Base-by-base conservation (phyloP, 306 rosid species). In the Castanopsis chinensis region DNA sequence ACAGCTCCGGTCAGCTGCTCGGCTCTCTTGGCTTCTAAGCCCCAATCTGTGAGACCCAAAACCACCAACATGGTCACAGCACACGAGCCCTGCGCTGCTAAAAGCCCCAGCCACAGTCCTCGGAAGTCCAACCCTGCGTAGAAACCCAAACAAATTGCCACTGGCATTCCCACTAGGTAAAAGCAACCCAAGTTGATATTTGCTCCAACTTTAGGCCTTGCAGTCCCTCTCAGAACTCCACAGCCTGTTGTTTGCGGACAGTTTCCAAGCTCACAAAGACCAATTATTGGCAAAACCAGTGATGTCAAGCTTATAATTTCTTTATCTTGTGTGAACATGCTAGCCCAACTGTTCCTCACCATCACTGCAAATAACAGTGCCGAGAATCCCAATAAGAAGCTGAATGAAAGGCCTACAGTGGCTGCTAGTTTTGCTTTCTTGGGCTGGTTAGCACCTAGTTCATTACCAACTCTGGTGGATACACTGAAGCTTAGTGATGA, bases 181-280 rank as follows among this genome's bases (percentile, higher is more conserved):
- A 94, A 94, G 71, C 99, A 91, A 1, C 97, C 90, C 81, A 94
- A 63, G 83, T 94, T 94, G 54, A 94, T 89, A 27, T 91, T 83
- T 2, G 99, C 99, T 9, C 94, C 99, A 3, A 89, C 88, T 79
- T 88, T 91, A 5, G 97, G 97, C 86, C 99, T 84, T 19, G 99
- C 99, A 1, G 94, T 91, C 6, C 99, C 99, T 75, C 99, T 88
- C 7, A 94, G 75, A 2, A 92, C 97, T 5, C 99, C 99, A 71
- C 99, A 94, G 2, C 99, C 99, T 6, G 99, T 90, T 21, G 99
- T 94, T 69, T 94, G 99, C 2, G 99, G 99, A 60, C 97, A 94
- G 33, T 94, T 94, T 15, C 99, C 99, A 0, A 94, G 86, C 86
- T 94, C 99, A 72, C 97, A 94, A 0, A 94, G 89, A 1, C 99